Conservation (phyloP, 164 flowering plant species). For the Taxillus chinensis region DNA sequence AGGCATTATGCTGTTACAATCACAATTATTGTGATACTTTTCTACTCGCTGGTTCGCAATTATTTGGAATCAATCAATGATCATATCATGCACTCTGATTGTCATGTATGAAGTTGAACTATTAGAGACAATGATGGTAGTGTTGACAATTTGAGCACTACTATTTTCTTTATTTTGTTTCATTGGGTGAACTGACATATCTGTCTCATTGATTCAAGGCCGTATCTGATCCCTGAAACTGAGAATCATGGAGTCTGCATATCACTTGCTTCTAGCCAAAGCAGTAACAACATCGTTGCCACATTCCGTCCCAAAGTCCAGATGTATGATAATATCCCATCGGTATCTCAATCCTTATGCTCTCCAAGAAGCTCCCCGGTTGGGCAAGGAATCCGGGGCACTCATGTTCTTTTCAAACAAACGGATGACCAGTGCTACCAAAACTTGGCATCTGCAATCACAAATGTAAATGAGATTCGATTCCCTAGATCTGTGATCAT, state of each 20-base stretch:
- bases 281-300: constrained; percentile 55
- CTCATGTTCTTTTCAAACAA: constrained; percentile 45
- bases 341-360: constrained; percentile 15
- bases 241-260: constrained; percentile 83
- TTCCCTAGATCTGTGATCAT: constrained; percentile 58
- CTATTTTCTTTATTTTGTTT: background rate
- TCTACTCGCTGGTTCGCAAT: too few relatives aligned
- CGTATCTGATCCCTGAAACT: constrained; percentile 44
- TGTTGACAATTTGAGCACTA: too few relatives aligned
- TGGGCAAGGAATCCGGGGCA: constrained; percentile 43
- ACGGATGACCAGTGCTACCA: constrained; percentile 24
- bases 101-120: too few relatives aligned
- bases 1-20: too few relatives aligned
- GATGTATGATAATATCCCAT: constrained; percentile 17
- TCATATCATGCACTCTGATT: too few relatives aligned
- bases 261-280: constrained; percentile 59
- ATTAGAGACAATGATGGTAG: too few relatives aligned
- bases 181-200: background rate
- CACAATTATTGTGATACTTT: too few relatives aligned
- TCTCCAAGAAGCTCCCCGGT: constrained; percentile 8
- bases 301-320: constrained; percentile 73
- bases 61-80: too few relatives aligned
- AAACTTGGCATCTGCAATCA: constrained; percentile 23
- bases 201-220: constrained; percentile 32
- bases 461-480: constrained; percentile 46